Evolutionary conservation across 1,139 yeast genomes (phyloP), one percentile per base, ranked within the genome.

Genomic region (Sugiyamaella grinbergsii): DNA sequence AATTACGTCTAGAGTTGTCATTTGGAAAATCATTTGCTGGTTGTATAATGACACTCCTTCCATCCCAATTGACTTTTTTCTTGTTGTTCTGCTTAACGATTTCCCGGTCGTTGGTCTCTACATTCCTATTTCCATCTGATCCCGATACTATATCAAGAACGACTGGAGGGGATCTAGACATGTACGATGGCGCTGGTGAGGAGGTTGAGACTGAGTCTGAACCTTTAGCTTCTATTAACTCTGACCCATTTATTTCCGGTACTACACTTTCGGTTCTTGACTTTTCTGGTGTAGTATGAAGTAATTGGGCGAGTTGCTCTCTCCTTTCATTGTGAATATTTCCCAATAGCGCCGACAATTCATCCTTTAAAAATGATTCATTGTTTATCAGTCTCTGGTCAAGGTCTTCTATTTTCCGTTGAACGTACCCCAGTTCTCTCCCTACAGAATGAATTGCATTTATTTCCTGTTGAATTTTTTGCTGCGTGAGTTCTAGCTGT

Each of bases 381-480:
- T 42, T 42, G 15, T 11, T 13, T 5, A 23, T 24, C 19, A 42
- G 10, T 22, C 33, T 23, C 16, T 42, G 40, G 31, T 42, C 47
- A 16, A 42, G 23, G 23, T 42, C 32, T 7, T 23, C 24, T 10
- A 42, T 22, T 23, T 32, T 42, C 23, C 40, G 15, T 16, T 42
- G 47, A n/a, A 42, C 33, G 23, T 22, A 13, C 6, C 13, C 22
- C 20, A 42, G 13, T 20, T 33, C 47, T 7, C 18, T 23, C 16
- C 47, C 39, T 15, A 42, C 29, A 13, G 23, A 4, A 3, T 32
- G 40, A 24, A 42, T 34, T 6, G 39, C 39, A 6, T 24, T 20
- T 32, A 33, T 32, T 24, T 42, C 47, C 5, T 42, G 24, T 13
- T 24, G 20, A 10, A 33, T 15, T 15, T 32, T 33, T 6, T 24